phyloP scores from a whole-genome alignment of 192 early-diverging fungal species.

The Fimicolochytrium jonesii region DNA sequence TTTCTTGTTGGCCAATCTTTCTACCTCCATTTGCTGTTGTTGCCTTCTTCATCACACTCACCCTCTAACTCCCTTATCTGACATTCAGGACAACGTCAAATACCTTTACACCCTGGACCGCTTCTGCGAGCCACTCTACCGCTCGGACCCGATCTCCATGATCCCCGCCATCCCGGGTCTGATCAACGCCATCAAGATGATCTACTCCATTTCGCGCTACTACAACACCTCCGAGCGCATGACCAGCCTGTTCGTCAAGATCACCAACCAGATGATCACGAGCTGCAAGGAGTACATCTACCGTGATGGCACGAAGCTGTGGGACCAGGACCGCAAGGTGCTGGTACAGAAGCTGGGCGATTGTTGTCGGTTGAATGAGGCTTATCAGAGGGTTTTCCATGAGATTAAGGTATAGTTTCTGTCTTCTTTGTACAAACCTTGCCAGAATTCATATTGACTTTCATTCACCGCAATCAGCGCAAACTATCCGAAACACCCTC shows the following conservation, averaged over 20 bases:
- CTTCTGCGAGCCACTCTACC: slow-evolving; percentile 62
- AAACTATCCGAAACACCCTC: slow-evolving; percentile 57
- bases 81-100: slow-evolving; percentile 58
- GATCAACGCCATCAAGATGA: slow-evolving; percentile 69
- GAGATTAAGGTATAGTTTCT: slow-evolving; percentile 53
- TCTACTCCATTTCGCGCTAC: slow-evolving; percentile 61
- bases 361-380: slow-evolving; percentile 58
- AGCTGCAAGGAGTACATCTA: slow-evolving; percentile 66
- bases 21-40: background rate
- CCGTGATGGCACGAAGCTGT: slow-evolving; percentile 60
- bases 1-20: background rate
- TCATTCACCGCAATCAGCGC: too few species aligned
- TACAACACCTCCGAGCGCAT: slow-evolving; percentile 67
- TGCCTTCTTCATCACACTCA: background rate
- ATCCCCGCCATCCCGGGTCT: slow-evolving; percentile 63
- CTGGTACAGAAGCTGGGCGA: slow-evolving; percentile 53
- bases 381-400: slow-evolving; percentile 59
- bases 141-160: slow-evolving; percentile 57
- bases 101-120: slow-evolving; percentile 65
- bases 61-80: background rate
- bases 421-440: background rate
- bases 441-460: too few species aligned
- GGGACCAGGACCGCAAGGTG: slow-evolving; percentile 55
- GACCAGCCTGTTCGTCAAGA: slow-evolving; percentile 65
- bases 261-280: slow-evolving; percentile 68